phyloP scores from a whole-genome alignment of 805 yeast species.

The Candida parachauliodes region DNA sequence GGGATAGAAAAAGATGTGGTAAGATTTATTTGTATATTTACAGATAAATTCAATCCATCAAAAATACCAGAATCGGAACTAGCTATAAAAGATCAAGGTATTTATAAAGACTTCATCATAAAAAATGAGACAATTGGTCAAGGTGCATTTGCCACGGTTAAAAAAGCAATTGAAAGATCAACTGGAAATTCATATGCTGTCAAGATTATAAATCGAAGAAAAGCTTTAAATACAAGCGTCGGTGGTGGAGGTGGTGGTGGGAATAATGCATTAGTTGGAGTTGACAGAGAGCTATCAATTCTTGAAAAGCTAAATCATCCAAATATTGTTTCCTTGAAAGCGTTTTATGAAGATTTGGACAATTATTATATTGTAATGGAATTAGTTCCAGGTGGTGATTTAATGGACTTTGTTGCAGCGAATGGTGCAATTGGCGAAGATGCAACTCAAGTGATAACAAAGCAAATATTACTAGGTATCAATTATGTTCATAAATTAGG shows the following conservation, averaged over 20 bases:
- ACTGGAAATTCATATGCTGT: constrained; percentile 89
- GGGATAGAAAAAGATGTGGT: constrained; percentile 74
- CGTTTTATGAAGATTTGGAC: constrained; percentile 79
- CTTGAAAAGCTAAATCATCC: constrained; percentile 77
- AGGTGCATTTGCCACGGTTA: constrained; percentile 98
- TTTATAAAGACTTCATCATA: constrained; percentile 68
- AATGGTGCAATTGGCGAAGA: constrained; percentile 91
- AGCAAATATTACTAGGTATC: constrained; percentile 80
- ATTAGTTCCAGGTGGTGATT: constrained; percentile 92
- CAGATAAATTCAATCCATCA: constrained; percentile 37
- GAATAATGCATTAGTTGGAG: constrained; percentile 71
- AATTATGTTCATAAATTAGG: constrained; percentile 85
- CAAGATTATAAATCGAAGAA: constrained; percentile 80
- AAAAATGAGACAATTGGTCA: constrained; percentile 87
- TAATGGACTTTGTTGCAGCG: constrained; percentile 95
- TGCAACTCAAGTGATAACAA: constrained; percentile 80
- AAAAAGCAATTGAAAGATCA: constrained; percentile 80
- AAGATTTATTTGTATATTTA: constrained; percentile 49
- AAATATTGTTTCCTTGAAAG: constrained; percentile 76
- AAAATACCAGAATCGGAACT: constrained; percentile 17
- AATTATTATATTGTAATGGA: constrained; percentile 91
- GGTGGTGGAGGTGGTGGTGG: constrained; percentile 4
- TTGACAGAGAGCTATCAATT: constrained; percentile 80
- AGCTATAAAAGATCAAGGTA: constrained; percentile 45
- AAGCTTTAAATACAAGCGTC: constrained; percentile 61